A percentile compares a stretch with the other conserved stretches of the same genome.
Evolutionary conservation across 2,329 filamentous ascomycete species (phyloP).

Genomic region (Colletotrichum graminicola): DNA sequence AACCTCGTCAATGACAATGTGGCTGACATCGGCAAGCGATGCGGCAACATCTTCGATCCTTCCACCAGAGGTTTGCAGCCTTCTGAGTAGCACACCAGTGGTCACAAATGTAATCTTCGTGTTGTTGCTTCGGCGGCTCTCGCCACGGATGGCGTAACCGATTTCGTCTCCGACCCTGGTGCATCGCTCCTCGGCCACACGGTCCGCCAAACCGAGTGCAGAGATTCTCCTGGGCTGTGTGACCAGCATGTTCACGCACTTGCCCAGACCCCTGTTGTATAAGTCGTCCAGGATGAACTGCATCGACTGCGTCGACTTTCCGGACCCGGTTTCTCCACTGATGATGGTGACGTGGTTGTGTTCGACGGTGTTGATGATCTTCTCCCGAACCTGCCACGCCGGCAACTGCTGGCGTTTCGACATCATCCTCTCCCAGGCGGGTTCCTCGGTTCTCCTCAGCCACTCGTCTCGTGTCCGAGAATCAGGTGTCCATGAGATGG

Average conservation of each 20-base stretch:
- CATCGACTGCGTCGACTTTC: slow-evolving; percentile 96
- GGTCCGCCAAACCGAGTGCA: slow-evolving; percentile 91
- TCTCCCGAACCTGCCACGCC: slow-evolving; percentile 86
- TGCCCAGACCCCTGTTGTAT: slow-evolving; percentile 80
- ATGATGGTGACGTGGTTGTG: slow-evolving; percentile 93
- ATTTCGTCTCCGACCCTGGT: slow-evolving; percentile 86
- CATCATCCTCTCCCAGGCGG: slow-evolving; percentile 81
- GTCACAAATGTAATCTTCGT: slow-evolving; percentile 97
- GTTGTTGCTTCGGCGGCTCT: slow-evolving; percentile 78
- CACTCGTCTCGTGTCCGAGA: slow-evolving; percentile 74
- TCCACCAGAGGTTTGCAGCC: slow-evolving; percentile 90
- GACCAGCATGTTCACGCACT: slow-evolving; percentile 88
- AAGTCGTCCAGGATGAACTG: slow-evolving; percentile 96
- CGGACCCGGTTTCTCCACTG: slow-evolving; percentile 95
- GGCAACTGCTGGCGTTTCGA: slow-evolving; percentile 79
- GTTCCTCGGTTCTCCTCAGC: slow-evolving; percentile 73
- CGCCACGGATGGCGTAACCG: slow-evolving; percentile 91
- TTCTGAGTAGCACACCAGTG: slow-evolving; percentile 89
- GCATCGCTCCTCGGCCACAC: slow-evolving; percentile 93
- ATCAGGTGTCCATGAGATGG: slow-evolving; percentile 74
- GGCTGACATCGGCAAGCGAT: slow-evolving; percentile 89
- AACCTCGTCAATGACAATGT: slow-evolving; percentile 96
- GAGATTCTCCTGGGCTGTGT: slow-evolving; percentile 96
- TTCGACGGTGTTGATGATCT: slow-evolving; percentile 81
- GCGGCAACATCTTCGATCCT: slow-evolving; percentile 82